Percentiles rank a stretch among this genome's conserved stretches.
These are phyloP conservation scores for Akanthomyces dipterigenus DNA, from an alignment of 2,329 filamentous ascomycete genomes.

Conservation along the genomic window DNA sequence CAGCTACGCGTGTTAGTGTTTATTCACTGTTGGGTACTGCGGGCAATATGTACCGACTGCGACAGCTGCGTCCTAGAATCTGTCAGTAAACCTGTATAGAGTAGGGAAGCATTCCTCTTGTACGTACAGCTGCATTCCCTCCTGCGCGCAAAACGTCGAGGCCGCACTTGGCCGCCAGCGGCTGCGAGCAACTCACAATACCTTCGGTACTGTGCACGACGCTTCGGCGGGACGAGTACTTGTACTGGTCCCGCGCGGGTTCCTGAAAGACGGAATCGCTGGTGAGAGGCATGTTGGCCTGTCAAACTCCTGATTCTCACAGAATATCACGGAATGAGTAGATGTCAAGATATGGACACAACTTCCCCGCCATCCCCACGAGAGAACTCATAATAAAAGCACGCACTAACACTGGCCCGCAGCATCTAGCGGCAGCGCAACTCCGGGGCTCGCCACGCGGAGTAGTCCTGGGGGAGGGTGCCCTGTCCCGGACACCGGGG, in stretches of 20 bases:
- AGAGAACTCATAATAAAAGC: background rate
- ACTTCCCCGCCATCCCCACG: background rate
- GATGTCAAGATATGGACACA: background rate
- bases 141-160: constrained; percentile 78
- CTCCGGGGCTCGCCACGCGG: background rate
- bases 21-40: background rate
- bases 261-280: constrained; percentile 41
- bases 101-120: background rate
- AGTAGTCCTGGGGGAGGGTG: too few relatives aligned
- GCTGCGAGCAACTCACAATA: constrained; percentile 85
- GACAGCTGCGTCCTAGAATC: constrained; percentile 78
- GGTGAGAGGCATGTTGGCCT: constrained; percentile 38
- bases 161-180: constrained; percentile 81
- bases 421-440: background rate
- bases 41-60: constrained; percentile 62
- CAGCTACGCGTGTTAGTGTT: constrained; percentile 47
- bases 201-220: constrained; percentile 90
- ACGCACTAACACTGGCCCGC: background rate
- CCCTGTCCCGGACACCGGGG: background rate
- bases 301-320: background rate
- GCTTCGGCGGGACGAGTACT: constrained; percentile 75
- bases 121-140: constrained; percentile 83
- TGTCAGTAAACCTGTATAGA: constrained; percentile 3
- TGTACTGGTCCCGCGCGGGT: constrained; percentile 44
- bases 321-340: background rate